These are phyloP conservation scores for Suillus bovinus DNA, from an alignment of 768 basidiomycete genomes.

Conservation along the genomic window DNA sequence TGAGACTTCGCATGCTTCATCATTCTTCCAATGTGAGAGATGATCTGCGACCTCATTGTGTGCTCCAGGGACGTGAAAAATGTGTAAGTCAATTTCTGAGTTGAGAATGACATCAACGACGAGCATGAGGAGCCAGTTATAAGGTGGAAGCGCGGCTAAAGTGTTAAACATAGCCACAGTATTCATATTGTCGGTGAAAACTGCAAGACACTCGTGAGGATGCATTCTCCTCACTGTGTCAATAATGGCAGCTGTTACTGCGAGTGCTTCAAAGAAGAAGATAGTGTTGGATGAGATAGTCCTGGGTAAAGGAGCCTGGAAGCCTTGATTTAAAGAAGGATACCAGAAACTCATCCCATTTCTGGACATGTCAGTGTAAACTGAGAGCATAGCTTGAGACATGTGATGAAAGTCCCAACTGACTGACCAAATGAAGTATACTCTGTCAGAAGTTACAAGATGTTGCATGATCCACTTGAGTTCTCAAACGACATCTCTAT, in stretches of 20 bases:
- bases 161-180: too few relatives aligned
- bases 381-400: conserved; percentile 16
- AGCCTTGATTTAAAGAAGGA: not conserved
- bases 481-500: too few relatives aligned
- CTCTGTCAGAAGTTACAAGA: not conserved
- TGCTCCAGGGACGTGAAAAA: too few relatives aligned
- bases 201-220: not conserved
- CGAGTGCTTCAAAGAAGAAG: conserved; percentile 18
- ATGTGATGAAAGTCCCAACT: not conserved
- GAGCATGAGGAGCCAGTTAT: too few relatives aligned
- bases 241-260: conserved; percentile 12
- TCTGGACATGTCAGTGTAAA: conserved; percentile 10
- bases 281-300: conserved; percentile 3
- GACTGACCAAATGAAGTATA: conserved; percentile 11
- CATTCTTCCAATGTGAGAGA: too few relatives aligned
- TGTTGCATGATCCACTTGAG: conserved; percentile 17
- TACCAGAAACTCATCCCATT: conserved; percentile 13
- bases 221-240: not conserved
- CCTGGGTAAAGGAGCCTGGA: conserved; percentile 6
- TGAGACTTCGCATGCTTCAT: too few relatives aligned
- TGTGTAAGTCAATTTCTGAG: too few relatives aligned
- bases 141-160: too few relatives aligned
- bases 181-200: too few relatives aligned
- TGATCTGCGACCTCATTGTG: too few relatives aligned
- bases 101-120: too few relatives aligned